Conservation (phyloP, 176 grass and related monocot species). For the Oryza meridionalis region DNA sequence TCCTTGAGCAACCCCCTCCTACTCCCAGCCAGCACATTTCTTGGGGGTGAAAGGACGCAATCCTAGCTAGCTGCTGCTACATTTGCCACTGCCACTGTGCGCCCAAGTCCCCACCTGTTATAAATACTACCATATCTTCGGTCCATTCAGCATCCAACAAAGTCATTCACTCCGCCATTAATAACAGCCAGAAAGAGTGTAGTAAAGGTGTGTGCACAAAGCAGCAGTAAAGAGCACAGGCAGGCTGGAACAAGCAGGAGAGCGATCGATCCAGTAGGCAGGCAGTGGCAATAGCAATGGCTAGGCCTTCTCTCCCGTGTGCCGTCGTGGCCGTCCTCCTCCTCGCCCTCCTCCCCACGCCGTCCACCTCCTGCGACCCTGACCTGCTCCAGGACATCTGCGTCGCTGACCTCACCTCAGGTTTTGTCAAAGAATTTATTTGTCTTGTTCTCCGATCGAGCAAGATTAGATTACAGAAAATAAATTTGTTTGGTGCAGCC, state of each 20-base stretch:
- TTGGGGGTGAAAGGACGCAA: conserved; percentile 44
- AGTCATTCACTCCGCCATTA: neutral
- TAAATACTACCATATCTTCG: conserved; percentile 32
- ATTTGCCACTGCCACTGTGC: conserved; percentile 19
- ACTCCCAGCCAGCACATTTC: conserved; percentile 47
- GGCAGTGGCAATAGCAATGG: conserved; percentile 12
- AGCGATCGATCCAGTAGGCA: too few species aligned
- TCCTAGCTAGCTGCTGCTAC: neutral
- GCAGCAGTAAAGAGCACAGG: conserved; percentile 13
- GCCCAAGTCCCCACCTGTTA: neutral
- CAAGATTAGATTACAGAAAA: too few species aligned
- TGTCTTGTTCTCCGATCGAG: neutral
- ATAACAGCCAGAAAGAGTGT: conserved; percentile 9
- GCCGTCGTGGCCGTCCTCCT: conserved; percentile 1
- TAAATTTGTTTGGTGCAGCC: neutral
- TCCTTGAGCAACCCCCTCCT: conserved; percentile 38
- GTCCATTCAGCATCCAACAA: conserved; percentile 35
- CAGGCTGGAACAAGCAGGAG: neutral
- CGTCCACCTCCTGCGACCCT: conserved; percentile 34
- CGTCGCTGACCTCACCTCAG: conserved; percentile 48
- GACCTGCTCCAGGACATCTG: conserved; percentile 60
- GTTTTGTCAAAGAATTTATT: neutral
- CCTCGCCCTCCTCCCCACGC: neutral
- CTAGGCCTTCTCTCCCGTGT: neutral
- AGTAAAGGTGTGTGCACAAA: conserved; percentile 15